Conservation (phyloP, 73 alveolate genomes). For the Symbiodinium natans region DNA sequence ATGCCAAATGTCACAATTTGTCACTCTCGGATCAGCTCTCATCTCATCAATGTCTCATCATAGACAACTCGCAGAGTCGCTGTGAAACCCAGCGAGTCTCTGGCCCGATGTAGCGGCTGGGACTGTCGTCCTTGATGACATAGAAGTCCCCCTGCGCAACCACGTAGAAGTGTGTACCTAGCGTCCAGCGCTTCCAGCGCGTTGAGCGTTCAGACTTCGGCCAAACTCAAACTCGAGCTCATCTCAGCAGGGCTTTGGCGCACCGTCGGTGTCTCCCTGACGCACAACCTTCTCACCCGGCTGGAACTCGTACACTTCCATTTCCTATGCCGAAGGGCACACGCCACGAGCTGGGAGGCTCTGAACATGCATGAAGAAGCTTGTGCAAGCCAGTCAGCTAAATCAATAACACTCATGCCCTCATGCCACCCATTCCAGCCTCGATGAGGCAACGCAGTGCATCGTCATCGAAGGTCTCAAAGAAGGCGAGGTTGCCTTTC, state of each 20-base stretch:
- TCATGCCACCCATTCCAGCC: constrained; percentile 27
- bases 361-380: too few species aligned
- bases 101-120: constrained; percentile 49
- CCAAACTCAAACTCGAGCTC: too few species aligned
- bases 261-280: constrained; percentile 86
- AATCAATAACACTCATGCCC: too few species aligned
- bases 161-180: constrained; percentile 75
- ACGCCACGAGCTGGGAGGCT: too few species aligned
- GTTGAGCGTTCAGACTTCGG: too few species aligned
- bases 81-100: too few species aligned
- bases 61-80: too few species aligned
- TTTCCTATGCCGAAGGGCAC: not conserved
- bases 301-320: constrained; percentile 72
- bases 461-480: constrained; percentile 71
- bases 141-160: constrained; percentile 78
- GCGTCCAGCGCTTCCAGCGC: too few species aligned
- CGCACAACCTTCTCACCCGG: constrained; percentile 80
- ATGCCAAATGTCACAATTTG: too few species aligned
- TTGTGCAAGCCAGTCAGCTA: too few species aligned
- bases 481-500: constrained; percentile 70
- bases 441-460: constrained; percentile 43
- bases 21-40: too few species aligned
- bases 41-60: too few species aligned
- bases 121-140: constrained; percentile 15
- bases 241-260: not conserved